A percentile compares a stretch with the other conserved stretches of the same genome.
Conservation (phyloP, 371 early-diverging fungal genomes). For the Blakeslea trispora region DNA sequence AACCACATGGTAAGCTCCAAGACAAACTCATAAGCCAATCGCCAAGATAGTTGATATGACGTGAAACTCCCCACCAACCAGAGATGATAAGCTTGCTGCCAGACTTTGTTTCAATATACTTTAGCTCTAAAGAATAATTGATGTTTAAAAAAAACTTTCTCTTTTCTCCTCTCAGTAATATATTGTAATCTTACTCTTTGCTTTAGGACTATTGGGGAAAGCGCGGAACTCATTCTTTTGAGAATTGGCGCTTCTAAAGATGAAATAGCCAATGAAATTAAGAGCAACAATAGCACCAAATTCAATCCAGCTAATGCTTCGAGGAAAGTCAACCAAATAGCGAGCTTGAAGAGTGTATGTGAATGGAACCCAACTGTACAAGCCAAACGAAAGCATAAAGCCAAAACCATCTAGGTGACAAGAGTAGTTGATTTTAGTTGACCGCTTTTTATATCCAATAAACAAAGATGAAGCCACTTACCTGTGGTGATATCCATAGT, state of each 20-base stretch:
- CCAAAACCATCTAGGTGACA: slow-evolving; percentile 84
- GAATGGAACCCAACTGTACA: slow-evolving; percentile 92
- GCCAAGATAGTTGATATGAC: slow-evolving; percentile 92
- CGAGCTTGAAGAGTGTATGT: slow-evolving; percentile 89
- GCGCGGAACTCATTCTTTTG: slow-evolving; percentile 92
- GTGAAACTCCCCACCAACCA: slow-evolving; percentile 94
- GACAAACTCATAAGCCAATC: slow-evolving; percentile 87
- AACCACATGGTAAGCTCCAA: slow-evolving; percentile 76
- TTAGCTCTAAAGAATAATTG: slow-evolving; percentile 54
- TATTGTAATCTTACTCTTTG: slow-evolving; percentile 63
- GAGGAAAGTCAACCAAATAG: slow-evolving; percentile 76
- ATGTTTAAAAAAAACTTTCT: not conserved
- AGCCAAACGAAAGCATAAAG: slow-evolving; percentile 90
- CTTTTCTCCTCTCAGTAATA: too few species aligned
- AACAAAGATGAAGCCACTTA: slow-evolving; percentile 6
- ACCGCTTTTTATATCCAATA: too few species aligned
- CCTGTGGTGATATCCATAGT: slow-evolving; percentile 92
- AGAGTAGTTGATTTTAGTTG: not conserved
- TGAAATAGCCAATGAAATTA: slow-evolving; percentile 72
- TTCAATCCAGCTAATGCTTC: slow-evolving; percentile 50
- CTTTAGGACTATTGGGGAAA: slow-evolving; percentile 66
- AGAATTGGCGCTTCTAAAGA: slow-evolving; percentile 88
- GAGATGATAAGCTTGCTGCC: slow-evolving; percentile 81
- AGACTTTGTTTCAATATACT: slow-evolving; percentile 78
- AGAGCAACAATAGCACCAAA: slow-evolving; percentile 58